A percentile compares a stretch with the other conserved stretches of the same genome.
Conservation (phyloP, 257 asterid species). For the Nicotiana otophora region DNA sequence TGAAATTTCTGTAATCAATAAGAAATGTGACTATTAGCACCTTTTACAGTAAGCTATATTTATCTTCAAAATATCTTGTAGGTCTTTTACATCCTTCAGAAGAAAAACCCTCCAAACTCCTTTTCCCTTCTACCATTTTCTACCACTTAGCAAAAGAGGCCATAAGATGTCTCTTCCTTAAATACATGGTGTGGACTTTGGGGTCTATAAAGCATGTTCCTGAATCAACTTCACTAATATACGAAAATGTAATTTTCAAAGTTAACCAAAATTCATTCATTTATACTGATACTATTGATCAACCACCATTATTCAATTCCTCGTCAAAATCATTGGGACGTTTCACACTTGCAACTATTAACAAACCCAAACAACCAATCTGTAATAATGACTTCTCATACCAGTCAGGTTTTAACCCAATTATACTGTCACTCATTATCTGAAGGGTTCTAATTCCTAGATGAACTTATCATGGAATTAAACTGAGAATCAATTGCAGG, state of each 20-base stretch:
- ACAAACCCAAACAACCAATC: neutral
- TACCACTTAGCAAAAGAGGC: neutral
- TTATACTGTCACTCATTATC: neutral
- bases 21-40: neutral
- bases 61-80: neutral
- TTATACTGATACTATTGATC: neutral
- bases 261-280: neutral
- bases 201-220: neutral
- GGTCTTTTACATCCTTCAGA: neutral
- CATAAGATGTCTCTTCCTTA: neutral
- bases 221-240: neutral
- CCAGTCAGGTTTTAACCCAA: neutral
- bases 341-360: neutral
- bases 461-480: neutral
- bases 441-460: neutral
- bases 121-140: neutral
- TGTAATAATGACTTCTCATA: neutral
- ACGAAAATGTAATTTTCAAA: neutral
- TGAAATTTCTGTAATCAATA: neutral
- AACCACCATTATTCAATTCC: neutral
- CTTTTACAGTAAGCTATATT: neutral
- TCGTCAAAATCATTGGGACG: neutral
- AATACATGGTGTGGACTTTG: neutral
- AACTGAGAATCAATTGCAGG: neutral
- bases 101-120: neutral